A percentile compares a stretch with the other conserved stretches of the same genome.
Evolutionary conservation across 2,329 filamentous ascomycete species (phyloP).

Genomic region (Pyricularia grisea): DNA sequence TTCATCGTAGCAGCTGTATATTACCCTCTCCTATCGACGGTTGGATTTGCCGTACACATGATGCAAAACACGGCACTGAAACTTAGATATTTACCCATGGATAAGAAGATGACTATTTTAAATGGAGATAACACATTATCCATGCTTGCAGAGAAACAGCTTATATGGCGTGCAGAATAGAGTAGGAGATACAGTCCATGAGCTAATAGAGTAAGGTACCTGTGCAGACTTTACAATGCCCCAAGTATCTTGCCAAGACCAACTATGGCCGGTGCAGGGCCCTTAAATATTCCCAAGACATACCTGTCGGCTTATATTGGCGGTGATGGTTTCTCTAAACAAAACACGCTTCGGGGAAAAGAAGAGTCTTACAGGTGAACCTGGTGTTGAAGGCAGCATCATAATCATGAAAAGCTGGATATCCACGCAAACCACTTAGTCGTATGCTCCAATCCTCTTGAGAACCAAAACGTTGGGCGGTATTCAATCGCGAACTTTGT

Average conservation of each 20-base stretch:
- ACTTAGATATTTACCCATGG: too few relatives aligned
- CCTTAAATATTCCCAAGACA: too few relatives aligned
- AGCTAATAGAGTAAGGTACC: neutral
- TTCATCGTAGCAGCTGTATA: too few relatives aligned
- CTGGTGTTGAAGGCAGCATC: neutral
- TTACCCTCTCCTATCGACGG: too few relatives aligned
- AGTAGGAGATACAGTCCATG: neutral
- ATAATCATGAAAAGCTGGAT: neutral
- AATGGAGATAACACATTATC: too few relatives aligned
- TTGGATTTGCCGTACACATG: too few relatives aligned
- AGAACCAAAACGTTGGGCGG: neutral
- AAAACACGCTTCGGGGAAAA: neutral
- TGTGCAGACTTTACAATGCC: neutral
- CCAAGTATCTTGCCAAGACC: too few relatives aligned
- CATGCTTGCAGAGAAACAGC: neutral
- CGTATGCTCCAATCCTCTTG: too few relatives aligned
- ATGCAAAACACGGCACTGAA: too few relatives aligned
- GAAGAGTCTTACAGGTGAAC: neutral
- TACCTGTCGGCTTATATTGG: too few relatives aligned
- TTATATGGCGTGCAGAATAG: neutral
- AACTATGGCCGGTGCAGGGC: too few relatives aligned
- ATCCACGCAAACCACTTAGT: neutral
- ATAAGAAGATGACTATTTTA: too few relatives aligned
- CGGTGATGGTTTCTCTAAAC: neutral
- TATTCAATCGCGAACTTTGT: neutral